Percentiles rank a stretch among this genome's conserved stretches.
phyloP scores from a whole-genome alignment of 805 yeast genomes.

The Saccharomycopsis fibuligera region DNA sequence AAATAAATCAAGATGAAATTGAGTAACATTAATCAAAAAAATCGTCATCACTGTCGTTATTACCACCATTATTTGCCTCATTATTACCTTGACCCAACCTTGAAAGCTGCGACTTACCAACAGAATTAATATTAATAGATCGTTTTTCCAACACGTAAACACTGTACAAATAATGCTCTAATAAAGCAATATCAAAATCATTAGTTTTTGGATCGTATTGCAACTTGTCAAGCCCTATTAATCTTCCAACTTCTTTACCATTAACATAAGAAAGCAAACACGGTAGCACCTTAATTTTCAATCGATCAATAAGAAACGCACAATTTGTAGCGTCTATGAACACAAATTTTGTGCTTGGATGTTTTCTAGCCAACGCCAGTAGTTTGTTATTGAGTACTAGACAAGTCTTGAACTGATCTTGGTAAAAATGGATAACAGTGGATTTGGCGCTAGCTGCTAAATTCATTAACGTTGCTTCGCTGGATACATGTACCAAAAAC shows the following conservation, averaged over 20 bases:
- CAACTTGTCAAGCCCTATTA: conserved; percentile 66
- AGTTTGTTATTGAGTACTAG: conserved; percentile 5
- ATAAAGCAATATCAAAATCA: conserved; percentile 39
- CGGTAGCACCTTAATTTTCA: conserved; percentile 64
- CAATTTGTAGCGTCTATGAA: conserved; percentile 57
- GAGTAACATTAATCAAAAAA: conserved; percentile 2
- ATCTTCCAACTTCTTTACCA: conserved; percentile 52
- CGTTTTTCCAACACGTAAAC: background rate
- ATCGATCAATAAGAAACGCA: conserved; percentile 63
- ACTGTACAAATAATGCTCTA: conserved; percentile 39
- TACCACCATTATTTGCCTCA: too few relatives aligned
- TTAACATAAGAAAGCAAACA: conserved; percentile 54
- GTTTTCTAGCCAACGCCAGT: conserved; percentile 39
- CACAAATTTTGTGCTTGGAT: conserved; percentile 47
- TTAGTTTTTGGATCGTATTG: conserved; percentile 37
- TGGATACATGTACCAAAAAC: background rate
- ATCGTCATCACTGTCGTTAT: background rate
- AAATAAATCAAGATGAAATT: too few relatives aligned
- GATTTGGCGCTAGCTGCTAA: background rate
- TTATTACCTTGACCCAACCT: too few relatives aligned
- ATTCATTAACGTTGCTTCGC: conserved; percentile 20
- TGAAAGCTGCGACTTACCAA: too few relatives aligned
- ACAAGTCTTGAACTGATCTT: conserved; percentile 7
- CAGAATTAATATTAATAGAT: background rate
- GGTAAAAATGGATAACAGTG: conserved; percentile 10